Base-by-base conservation (phyloP, 139 green algal genomes). In the Chlorella sp. region DNA sequence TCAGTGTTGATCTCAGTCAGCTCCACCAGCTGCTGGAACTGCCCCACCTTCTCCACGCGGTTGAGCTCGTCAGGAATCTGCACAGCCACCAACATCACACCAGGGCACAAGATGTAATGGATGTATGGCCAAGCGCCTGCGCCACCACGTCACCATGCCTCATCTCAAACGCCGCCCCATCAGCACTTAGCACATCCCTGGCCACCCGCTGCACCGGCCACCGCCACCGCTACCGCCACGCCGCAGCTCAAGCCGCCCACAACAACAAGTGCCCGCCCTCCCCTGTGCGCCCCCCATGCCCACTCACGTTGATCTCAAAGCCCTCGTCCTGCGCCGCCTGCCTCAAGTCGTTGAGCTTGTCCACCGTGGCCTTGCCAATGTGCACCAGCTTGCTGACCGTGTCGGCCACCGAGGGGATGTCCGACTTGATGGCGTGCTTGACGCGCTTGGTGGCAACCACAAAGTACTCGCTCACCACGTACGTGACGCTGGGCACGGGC, bases 361-460 rank as follows among this genome's bases (percentile, higher is more conserved):
- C 83, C 68, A 88, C 79, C 2, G 83, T 88, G 31, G 83, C 82
- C 77, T 87, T 87, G 55, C 84, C 84, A 6, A 89, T 83, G 74
- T 89, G 84, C 60, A 85, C 76, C 69, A 89, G 76, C 76, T 89
- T 89, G 76, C 68, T 80, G n/a, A 89, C 74, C 35, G 76, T 70
- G 76, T 89, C 80, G 14, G 35, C 66, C 23, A 89, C 67, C 24
- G 64, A 77, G 27, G 84, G 84, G 50, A 89, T 86, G 79, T 89
- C 84, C 27, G 49, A 71, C 76, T 89, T 89, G 72, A 89, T 89
- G 20, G 84, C 84, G 36, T 86, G 78, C 74, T 89, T 89, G 26
- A 89, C 84, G 31, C 84, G 80, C 78, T 89, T 89, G 60, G 84
- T 89, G 22, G 84, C 81, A 24, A 89, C 84, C 76, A 89, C 84